Evolutionary conservation across 129 eudicot species (phyloP), one percentile per base, ranked within the genome.

Genomic region (Flaveria brownii): DNA sequence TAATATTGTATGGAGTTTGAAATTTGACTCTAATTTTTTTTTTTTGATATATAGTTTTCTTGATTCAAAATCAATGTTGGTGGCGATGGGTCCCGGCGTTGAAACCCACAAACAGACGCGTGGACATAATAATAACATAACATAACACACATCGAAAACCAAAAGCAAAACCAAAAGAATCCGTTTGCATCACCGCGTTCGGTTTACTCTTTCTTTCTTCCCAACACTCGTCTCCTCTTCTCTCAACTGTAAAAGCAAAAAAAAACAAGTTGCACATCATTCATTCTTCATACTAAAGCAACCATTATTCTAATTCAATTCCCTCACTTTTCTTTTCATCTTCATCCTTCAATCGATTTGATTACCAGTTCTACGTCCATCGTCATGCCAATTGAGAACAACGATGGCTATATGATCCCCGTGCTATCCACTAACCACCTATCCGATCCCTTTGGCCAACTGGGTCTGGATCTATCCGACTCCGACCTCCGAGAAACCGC

Each of bases 401-500:
- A 49, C 59, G 42, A 42, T 42, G 80, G 80, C 28, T 78, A 50
- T 62, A 57, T 68, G 47, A 47, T 79, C 33, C 76, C 84, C 11
- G 57, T 61, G n/a, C 16, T 72, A 16, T 71, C 82, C 13, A 46
- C 82, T 42, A 81, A 63, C 5, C 72, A 69, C 30, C 77, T 84
- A 4, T 62, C 79, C 30, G 80, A 82, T 75, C 97, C 96, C 1
- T 87, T 92, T 43, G 89, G 84, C 49, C 78, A 82, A 71, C 82
- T 84, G 18, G 85, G 81, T 17, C 15, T 79, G 28, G 78, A 75
- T 61, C 76, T 88, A 16, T 51, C 96, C 0, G 82, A 83, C 41
- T 68, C 86, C 54, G 97, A 92, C 77, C 96, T 89, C 76, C 88
- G 91, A 25, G 96, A 89, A 74, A 89, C 96, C 5, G 89, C 97